Conservation (phyloP, 2,329 filamentous ascomycete species). For the Cladosporium phlei region DNA sequence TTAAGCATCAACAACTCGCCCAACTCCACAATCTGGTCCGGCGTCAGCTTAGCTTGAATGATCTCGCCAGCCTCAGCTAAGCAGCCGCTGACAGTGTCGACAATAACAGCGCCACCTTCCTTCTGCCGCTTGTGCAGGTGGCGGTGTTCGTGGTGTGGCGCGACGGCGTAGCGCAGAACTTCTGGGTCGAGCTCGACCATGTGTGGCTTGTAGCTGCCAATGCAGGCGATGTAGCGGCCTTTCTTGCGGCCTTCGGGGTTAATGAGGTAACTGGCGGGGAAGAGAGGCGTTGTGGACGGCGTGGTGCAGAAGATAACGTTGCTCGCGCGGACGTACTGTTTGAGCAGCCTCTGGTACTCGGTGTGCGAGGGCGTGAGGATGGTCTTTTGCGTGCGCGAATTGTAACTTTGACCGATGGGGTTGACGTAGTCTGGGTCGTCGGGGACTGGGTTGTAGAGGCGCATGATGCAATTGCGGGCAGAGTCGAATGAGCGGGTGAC, state of each 20-base stretch:
- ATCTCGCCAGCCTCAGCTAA: slow-evolving; percentile 83
- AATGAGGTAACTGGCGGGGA: slow-evolving; percentile 68
- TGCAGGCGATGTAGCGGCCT: slow-evolving; percentile 65
- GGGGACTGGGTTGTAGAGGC: slow-evolving; percentile 48
- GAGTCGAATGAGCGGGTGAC: slow-evolving; percentile 69
- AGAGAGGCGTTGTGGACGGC: slow-evolving; percentile 67
- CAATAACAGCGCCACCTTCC: slow-evolving; percentile 57
- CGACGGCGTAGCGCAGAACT: slow-evolving; percentile 62
- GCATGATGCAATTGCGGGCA: slow-evolving; percentile 48
- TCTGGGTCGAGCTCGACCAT: slow-evolving; percentile 83
- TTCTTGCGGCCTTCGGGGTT: slow-evolving; percentile 65
- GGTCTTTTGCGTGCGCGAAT: slow-evolving; percentile 55
- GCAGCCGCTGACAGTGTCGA: slow-evolving; percentile 70
- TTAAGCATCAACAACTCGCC: slow-evolving; percentile 72
- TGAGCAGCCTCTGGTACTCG: slow-evolving; percentile 63
- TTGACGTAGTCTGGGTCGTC: slow-evolving; percentile 33
- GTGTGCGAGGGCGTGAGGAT: slow-evolving; percentile 66
- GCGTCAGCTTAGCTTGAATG: slow-evolving; percentile 67
- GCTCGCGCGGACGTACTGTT: slow-evolving; percentile 64
- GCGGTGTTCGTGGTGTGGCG: slow-evolving; percentile 45
- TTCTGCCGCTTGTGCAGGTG: slow-evolving; percentile 63
- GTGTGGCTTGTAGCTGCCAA: slow-evolving; percentile 64
- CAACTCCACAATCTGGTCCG: slow-evolving; percentile 76
- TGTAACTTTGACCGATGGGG: slow-evolving; percentile 34
- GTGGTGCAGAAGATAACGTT: slow-evolving; percentile 89